A percentile compares a stretch with the other conserved stretches of the same genome.
Conservation (phyloP, 2,329 filamentous ascomycete genomes). For the Zymoseptoria crescenta region DNA sequence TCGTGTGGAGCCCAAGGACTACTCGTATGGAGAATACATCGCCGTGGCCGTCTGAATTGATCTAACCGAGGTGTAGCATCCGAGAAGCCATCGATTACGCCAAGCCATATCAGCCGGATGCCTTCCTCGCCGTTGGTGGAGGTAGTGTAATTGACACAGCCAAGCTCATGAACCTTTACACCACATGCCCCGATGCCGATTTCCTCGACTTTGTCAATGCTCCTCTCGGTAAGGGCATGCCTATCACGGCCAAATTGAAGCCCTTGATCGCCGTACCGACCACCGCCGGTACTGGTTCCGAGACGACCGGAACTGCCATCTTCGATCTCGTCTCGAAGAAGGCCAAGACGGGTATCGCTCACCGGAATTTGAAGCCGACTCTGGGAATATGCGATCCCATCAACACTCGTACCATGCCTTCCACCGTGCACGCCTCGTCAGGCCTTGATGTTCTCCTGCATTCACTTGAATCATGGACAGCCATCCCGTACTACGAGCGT, state of each 20-base stretch:
- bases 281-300: slow-evolving; percentile 79
- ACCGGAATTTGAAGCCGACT: slow-evolving; percentile 90
- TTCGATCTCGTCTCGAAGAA: slow-evolving; percentile 87
- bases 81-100: slow-evolving; percentile 83
- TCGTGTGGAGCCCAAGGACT: slow-evolving; percentile 88
- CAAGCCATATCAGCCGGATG: slow-evolving; percentile 73
- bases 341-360: slow-evolving; percentile 92
- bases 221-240: slow-evolving; percentile 74
- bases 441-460: slow-evolving; percentile 95
- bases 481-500: slow-evolving; percentile 86
- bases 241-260: slow-evolving; percentile 61
- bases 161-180: slow-evolving; percentile 97
- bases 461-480: slow-evolving; percentile 92
- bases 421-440: slow-evolving; percentile 83
- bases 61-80: slow-evolving; percentile 46
- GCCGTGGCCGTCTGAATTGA: not conserved
- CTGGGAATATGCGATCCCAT: slow-evolving; percentile 79
- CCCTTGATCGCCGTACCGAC: slow-evolving; percentile 79
- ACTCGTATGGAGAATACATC: slow-evolving; percentile 53
- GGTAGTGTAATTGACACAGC: slow-evolving; percentile 97
- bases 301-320: slow-evolving; percentile 96
- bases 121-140: slow-evolving; percentile 83
- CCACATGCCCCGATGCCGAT: slow-evolving; percentile 79
- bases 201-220: slow-evolving; percentile 98
- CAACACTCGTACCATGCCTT: slow-evolving; percentile 93